Evolutionary conservation across 1,139 yeast species (phyloP).

Genomic region (Yarrowia galli): DNA sequence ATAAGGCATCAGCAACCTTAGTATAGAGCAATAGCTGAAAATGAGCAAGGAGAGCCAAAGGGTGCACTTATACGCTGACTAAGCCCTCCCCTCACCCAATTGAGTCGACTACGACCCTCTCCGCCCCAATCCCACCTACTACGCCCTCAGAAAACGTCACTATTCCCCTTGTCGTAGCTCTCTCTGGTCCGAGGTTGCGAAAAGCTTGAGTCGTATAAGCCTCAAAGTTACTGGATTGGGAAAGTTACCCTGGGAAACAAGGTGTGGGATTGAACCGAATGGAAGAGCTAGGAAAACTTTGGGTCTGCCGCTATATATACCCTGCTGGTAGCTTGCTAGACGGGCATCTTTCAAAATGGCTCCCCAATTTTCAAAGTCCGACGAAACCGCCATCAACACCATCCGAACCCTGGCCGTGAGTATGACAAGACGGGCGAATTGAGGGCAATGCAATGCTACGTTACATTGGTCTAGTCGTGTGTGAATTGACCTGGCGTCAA

Average conservation of each 20-base stretch:
- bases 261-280: slow-evolving; percentile 16
- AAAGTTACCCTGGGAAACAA: slow-evolving; percentile 29
- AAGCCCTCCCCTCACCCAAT: background rate
- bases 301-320: slow-evolving; percentile 34
- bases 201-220: slow-evolving; percentile 11
- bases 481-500: background rate
- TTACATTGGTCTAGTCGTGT: no score
- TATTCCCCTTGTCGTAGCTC: background rate
- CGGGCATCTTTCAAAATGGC: slow-evolving; percentile 41
- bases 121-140: background rate
- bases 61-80: background rate
- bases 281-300: slow-evolving; percentile 38
- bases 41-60: background rate
- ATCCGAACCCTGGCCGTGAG: slow-evolving; percentile 82
- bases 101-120: background rate
- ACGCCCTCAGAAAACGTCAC: background rate
- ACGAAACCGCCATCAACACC: slow-evolving; percentile 80
- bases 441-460: background rate
- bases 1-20: slow-evolving; percentile 34
- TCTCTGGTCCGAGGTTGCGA: slow-evolving; percentile 28
- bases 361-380: slow-evolving; percentile 58
- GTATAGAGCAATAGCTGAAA: background rate
- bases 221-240: slow-evolving; percentile 21
- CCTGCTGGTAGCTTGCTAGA: slow-evolving; percentile 30
- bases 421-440: slow-evolving; percentile 37